Percentiles rank a stretch among this genome's conserved stretches.
phyloP scores from a whole-genome alignment of 1,139 yeast species.

The Blastobotrys proliferans region DNA sequence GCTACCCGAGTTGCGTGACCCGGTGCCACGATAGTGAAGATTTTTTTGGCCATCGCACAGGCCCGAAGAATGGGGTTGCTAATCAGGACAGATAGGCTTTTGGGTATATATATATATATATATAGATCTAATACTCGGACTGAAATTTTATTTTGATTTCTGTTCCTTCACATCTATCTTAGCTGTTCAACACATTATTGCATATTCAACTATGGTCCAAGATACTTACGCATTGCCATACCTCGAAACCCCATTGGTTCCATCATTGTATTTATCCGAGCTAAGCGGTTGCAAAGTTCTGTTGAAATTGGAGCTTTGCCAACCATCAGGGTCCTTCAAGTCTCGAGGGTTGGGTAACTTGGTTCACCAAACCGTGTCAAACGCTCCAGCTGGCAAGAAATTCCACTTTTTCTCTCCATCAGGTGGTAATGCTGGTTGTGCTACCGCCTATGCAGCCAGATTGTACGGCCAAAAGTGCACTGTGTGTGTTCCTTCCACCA shows the following conservation, averaged over 20 bases:
- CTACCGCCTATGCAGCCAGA: slow-evolving; percentile 61
- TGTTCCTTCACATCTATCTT: not conserved
- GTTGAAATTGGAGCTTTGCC: slow-evolving; percentile 59
- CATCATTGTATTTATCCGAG: slow-evolving; percentile 30
- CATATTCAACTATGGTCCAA: slow-evolving; percentile 9
- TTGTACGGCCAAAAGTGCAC: slow-evolving; percentile 46
- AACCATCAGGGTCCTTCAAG: slow-evolving; percentile 71
- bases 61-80: not conserved
- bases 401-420: slow-evolving; percentile 60
- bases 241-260: slow-evolving; percentile 33
- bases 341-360: slow-evolving; percentile 44
- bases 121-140: not conserved
- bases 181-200: not conserved
- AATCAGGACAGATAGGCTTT: not conserved
- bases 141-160: not conserved
- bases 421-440: slow-evolving; percentile 81
- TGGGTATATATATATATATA: not conserved
- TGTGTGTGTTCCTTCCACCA: slow-evolving; percentile 56
- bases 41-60: not conserved
- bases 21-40: no score
- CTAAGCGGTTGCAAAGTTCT: slow-evolving; percentile 40
- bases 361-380: slow-evolving; percentile 29
- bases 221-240: slow-evolving; percentile 26
- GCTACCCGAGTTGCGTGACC: no score
- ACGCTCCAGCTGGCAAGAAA: slow-evolving; percentile 26